phyloP scores from a whole-genome alignment of 2,329 filamentous ascomycete genomes.

The Diplodia scrobiculata region DNA sequence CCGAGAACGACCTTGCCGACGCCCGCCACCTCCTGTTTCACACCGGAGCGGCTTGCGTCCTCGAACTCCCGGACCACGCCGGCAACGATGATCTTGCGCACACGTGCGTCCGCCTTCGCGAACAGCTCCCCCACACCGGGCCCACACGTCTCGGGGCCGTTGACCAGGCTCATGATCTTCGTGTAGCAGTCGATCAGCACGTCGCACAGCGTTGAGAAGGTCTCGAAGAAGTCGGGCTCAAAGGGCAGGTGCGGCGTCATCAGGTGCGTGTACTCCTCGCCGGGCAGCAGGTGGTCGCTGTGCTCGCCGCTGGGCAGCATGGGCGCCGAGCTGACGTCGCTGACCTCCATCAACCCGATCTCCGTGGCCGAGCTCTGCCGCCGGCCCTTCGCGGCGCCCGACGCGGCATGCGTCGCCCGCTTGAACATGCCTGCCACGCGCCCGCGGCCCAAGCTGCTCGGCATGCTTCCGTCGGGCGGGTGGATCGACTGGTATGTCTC shows the following conservation, averaged over 20 bases:
- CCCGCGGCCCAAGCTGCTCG: slow-evolving; percentile 71
- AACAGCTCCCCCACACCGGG: slow-evolving; percentile 83
- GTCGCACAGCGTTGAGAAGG: slow-evolving; percentile 92
- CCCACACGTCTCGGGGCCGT: slow-evolving; percentile 64
- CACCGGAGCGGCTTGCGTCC: slow-evolving; percentile 73
- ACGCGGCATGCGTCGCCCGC: slow-evolving; percentile 45
- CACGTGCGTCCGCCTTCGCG: slow-evolving; percentile 79
- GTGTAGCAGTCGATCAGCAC: slow-evolving; percentile 91
- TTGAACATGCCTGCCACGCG: slow-evolving; percentile 64
- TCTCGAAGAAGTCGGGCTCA: slow-evolving; percentile 95
- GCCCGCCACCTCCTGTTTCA: slow-evolving; percentile 79
- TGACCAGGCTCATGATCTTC: slow-evolving; percentile 72
- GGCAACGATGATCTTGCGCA: slow-evolving; percentile 86
- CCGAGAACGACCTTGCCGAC: slow-evolving; percentile 88
- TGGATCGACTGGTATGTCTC: slow-evolving; percentile 90
- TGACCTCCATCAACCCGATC: slow-evolving; percentile 51
- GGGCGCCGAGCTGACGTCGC: slow-evolving; percentile 5
- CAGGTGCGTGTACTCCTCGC: slow-evolving; percentile 85
- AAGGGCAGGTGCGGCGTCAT: slow-evolving; percentile 92
- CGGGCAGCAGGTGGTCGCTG: slow-evolving; percentile 46
- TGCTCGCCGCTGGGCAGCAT: slow-evolving; percentile 21
- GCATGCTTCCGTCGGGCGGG: slow-evolving; percentile 70
- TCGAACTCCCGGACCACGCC: slow-evolving; percentile 91
- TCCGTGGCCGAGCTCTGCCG: slow-evolving; percentile 64
- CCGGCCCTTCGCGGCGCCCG: slow-evolving; percentile 42